Evolutionary conservation across 768 basidiomycete genomes (phyloP), one percentile per base, ranked within the genome.

Genomic region (Harrya chromipes): DNA sequence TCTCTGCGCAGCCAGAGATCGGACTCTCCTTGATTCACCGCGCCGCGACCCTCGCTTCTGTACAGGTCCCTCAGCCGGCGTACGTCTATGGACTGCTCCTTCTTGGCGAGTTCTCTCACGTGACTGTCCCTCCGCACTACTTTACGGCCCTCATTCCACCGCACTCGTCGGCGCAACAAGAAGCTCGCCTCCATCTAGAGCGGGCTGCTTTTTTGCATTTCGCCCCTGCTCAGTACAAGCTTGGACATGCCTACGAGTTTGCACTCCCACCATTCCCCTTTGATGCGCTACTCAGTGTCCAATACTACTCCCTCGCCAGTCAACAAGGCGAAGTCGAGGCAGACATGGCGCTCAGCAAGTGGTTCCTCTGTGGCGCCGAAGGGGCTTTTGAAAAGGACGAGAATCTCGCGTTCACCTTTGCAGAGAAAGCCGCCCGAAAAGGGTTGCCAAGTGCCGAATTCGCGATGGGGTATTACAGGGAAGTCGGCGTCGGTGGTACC

Each of bases 291-390:
- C 72, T 95, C 33, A 87, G 84, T 46, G 93, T 98, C 19, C 90
- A 94, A 64, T 97, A 91, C 64, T 97, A 97, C 68, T 77, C 74
- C 8, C 73, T 88, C 12, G 91, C 90, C 0, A 85, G 83, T 49
- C 86, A 94, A 68, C 82, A 87, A 51, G 90, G 90, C 29, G 91
- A 97, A 67, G 76, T 80, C 20, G 94, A 97, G 65, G 95, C 95
- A 0, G 93, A 98, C 64, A 94, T 97, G 93, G 94, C 93, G 3
- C 77, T 97, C 46, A 85, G 83, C 67, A 97, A 97, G 70, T 98
- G 95, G 94, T 97, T 97, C 74, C 71, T 98, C 42, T 94, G 93
- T 63, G 94, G 94, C 4, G 83, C 85, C 0, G 76, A 78, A 31
- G 80, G 80, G 8, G 70, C 74, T 13, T 94, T 97, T 58, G 89